Evolutionary conservation across 169 alveolate genomes (phyloP), one percentile per base, ranked within the genome.

Genomic region (Cryptosporidium baileyi): DNA sequence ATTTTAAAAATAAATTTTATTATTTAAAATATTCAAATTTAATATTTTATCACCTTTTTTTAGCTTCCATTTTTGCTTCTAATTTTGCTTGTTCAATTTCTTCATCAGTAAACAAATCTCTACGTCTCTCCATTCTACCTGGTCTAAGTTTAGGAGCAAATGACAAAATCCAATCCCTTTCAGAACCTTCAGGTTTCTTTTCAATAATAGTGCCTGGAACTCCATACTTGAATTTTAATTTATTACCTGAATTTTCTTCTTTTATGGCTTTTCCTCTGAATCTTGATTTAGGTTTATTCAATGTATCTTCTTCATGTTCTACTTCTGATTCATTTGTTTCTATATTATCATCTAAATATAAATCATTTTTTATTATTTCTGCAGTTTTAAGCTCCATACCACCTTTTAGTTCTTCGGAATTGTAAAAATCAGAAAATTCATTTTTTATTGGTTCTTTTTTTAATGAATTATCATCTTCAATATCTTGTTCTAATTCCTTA

Each of bases 141-240:
- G 82, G 67, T 36, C 60, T 74, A 24, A 74, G 82, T 32, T 74
- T 74, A 32, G 82, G 82, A 49, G 82, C 74, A 41, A 74, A 74
- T 2, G 65, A 54, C 59, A 74, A 11, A 34, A 74, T 74, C 82
- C 82, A 74, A 52, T 74, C 82, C 57, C 41, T 61, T 61, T 61
- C 79, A 41, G n/a, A n/a, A n/a, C 59, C 19, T 4, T 47, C 59
- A 1, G 3, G 9, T 47, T 47, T 47, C 19, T 47, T 0, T 47
- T 47, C 9, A 47, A 26, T 9, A n/a, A n/a, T 3, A 47, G 30
- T 9, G 59, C 15, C 6, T 47, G 19, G 19, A n/a, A 4, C 19
- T 47, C 59, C 5, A 9, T 47, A 9, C 59, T 47, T 47, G 0
- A 26, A 47, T 9, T n/a, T 7, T 47, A 6, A 2, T 47, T 0